Conservation (phyloP, 345 rosid genomes). For the Geranium brycei region DNA sequence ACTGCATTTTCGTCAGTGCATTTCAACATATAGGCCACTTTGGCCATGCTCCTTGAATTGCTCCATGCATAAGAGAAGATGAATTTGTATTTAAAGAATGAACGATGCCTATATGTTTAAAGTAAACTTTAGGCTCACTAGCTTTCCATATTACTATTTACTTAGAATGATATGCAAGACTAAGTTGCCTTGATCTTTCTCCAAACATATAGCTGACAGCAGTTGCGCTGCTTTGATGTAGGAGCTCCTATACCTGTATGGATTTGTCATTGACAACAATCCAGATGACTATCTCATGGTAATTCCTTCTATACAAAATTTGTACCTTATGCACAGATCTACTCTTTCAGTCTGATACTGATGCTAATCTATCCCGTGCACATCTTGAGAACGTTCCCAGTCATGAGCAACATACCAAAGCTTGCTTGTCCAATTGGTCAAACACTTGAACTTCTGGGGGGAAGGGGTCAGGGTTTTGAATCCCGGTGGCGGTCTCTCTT, state of each 20-base stretch:
- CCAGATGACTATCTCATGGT: slow-evolving; percentile 96
- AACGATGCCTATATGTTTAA: too few relatives aligned
- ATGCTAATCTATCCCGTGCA: neutral
- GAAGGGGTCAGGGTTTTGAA: too few relatives aligned
- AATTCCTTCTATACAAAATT: slow-evolving; percentile 9
- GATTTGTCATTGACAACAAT: slow-evolving; percentile 72
- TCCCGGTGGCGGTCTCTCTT: too few relatives aligned
- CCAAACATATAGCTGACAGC: neutral
- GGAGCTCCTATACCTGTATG: slow-evolving; percentile 91
- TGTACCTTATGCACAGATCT: neutral
- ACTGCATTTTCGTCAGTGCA: too few relatives aligned
- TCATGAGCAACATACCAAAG: too few relatives aligned
- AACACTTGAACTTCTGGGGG: too few relatives aligned
- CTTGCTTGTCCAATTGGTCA: too few relatives aligned
- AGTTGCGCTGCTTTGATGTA: slow-evolving; percentile 14
- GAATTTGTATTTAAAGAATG: too few relatives aligned
- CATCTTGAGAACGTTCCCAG: neutral
- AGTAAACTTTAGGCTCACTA: neutral
- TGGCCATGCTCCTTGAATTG: too few relatives aligned
- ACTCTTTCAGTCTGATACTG: neutral
- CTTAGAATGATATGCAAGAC: neutral
- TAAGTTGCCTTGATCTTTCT: neutral
- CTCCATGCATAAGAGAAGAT: too few relatives aligned
- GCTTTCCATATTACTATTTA: neutral
- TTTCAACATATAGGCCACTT: too few relatives aligned